These are phyloP conservation scores for Blepharisma undulans DNA, from an alignment of 169 alveolate species.

Conservation along the genomic window DNA sequence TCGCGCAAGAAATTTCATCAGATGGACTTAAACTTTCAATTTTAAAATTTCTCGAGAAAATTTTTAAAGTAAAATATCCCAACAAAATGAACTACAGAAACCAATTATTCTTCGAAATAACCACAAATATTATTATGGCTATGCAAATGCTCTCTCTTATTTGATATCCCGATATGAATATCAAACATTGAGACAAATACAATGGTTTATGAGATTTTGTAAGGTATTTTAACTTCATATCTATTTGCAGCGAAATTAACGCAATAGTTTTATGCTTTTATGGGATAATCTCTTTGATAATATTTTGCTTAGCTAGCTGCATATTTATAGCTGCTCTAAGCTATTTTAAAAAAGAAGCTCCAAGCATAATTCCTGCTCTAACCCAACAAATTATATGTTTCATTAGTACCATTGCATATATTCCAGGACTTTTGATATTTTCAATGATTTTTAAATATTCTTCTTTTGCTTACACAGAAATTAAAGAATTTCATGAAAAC, in stretches of 20 bases:
- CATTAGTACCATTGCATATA: not conserved
- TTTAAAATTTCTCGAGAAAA: not conserved
- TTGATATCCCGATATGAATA: not conserved
- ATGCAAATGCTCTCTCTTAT: not conserved
- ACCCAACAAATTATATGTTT: not conserved
- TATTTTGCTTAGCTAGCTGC: not conserved
- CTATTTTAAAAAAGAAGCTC: not conserved
- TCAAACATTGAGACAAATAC: not conserved
- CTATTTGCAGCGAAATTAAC: not conserved
- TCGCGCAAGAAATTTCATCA: not conserved
- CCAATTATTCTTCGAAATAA: not conserved
- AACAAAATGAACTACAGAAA: not conserved
- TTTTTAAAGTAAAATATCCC: not conserved
- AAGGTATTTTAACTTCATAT: not conserved
- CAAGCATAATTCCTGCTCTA: not conserved
- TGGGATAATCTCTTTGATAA: not conserved
- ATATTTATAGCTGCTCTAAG: not conserved
- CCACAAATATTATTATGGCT: not conserved
- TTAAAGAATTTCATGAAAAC: no score
- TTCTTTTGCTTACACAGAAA: not conserved
- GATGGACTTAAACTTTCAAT: not conserved
- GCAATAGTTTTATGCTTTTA: not conserved
- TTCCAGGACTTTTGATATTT: not conserved
- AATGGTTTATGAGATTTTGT: not conserved
- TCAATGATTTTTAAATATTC: not conserved